Conservation (phyloP, 176 grass and related monocot species). For the Elaeis guineensis region DNA sequence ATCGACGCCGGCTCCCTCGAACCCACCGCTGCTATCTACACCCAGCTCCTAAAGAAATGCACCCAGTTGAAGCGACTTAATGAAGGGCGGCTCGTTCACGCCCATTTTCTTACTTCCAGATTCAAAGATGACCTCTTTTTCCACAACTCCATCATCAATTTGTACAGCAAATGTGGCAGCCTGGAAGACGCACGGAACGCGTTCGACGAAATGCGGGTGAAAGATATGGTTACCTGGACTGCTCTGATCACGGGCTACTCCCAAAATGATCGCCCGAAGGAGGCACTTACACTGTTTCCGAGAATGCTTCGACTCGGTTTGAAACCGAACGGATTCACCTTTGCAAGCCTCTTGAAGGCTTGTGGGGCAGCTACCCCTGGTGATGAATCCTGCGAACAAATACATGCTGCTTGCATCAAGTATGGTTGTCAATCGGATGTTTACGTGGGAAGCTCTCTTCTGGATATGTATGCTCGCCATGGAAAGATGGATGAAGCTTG, state of each 20-base stretch:
- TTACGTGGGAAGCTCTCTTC: slow-evolving; percentile 53
- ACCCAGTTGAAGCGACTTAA: slow-evolving; percentile 21
- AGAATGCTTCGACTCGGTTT: slow-evolving; percentile 27
- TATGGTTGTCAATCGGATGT: slow-evolving; percentile 36
- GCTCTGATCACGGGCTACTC: slow-evolving; percentile 56
- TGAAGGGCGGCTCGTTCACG: slow-evolving; percentile 24
- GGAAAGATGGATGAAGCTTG: slow-evolving; percentile 38
- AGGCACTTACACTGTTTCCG: slow-evolving; percentile 31
- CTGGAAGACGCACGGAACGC: slow-evolving; percentile 29
- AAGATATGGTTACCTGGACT: slow-evolving; percentile 58
- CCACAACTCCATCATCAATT: slow-evolving; percentile 42
- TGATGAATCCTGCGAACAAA: slow-evolving; percentile 10
- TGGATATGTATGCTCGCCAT: slow-evolving; percentile 54
- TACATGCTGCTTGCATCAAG: slow-evolving; percentile 42
- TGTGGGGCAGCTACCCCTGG: slow-evolving; percentile 15
- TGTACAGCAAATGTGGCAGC: slow-evolving; percentile 49
- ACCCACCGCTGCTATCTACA: slow-evolving; percentile 28
- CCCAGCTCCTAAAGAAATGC: slow-evolving; percentile 34
- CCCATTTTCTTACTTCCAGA: slow-evolving; percentile 26
- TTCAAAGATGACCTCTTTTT: slow-evolving; percentile 38
- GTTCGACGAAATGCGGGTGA: slow-evolving; percentile 38
- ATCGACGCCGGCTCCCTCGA: slow-evolving; percentile 28
- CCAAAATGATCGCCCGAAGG: slow-evolving; percentile 36
- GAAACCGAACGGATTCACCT: slow-evolving; percentile 45
- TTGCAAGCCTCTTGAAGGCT: slow-evolving; percentile 60